Base-by-base conservation (phyloP, 2,329 filamentous ascomycete genomes). In the Cercospora janseana region DNA sequence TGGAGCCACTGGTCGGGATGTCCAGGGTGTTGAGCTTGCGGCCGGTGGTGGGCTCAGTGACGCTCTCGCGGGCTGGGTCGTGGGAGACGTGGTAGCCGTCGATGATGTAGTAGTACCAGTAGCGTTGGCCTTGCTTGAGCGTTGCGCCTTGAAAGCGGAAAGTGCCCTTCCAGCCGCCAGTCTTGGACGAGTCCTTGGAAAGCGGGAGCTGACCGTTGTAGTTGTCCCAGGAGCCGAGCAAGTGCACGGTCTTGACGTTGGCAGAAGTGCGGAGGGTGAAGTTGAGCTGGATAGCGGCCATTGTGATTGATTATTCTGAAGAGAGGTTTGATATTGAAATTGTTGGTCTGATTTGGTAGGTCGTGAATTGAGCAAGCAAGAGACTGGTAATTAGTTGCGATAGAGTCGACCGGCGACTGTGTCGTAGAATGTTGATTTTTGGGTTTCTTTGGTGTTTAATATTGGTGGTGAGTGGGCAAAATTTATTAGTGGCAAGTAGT, bases 91-190 rank as follows among this genome's bases (percentile, higher is more conserved):
- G 91, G 83, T 96, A 96, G 64, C 93, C 93, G 72, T 98, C 93
- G 72, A 97, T 93, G 83, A 97, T 96, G 81, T 96, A 98, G 83
- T 98, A 98, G 85, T 97, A 98, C 93, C 93, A 98, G 83, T 97
- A 97, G 70, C 92, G 86, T 70, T 88, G 84, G 70, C 92, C 90
- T 64, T 88, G 79, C 78, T 92, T 85, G 65, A 97, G 81, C 54
- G 88, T 92, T 56, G 82, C 75, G 69, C 86, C 86, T 75, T 93
- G 87, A 77, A 98, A 96, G 76, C 89, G 86, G 79, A 98, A 96
- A 66, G 89, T 94, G 68, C 92, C 93, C 72, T 91, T 88, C 90
- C 92, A 97, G 63, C 87, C 87, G 69, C 90, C 90, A 50, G 86
- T 83, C 79, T 95, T 95, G 61, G 55, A 59, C 41, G 86, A 81